phyloP scores from a whole-genome alignment of 1,284 basidiomycete species.

The Mycosarcoma maydis region DNA sequence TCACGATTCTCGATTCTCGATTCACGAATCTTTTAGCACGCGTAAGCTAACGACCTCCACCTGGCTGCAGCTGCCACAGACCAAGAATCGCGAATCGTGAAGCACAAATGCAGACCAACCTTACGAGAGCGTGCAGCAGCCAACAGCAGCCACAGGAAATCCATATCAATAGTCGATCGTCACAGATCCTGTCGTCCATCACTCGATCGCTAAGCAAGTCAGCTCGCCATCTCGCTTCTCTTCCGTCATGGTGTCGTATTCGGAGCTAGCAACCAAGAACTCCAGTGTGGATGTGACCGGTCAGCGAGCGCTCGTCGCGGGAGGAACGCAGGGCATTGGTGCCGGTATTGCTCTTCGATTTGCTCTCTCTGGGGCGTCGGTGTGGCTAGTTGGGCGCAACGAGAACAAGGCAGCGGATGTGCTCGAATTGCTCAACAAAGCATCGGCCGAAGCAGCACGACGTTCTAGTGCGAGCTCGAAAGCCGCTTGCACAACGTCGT shows the following conservation, averaged over 20 bases:
- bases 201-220: no score
- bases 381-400: constrained; percentile 67
- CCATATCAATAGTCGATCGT: no score
- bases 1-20: no score
- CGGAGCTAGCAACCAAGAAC: constrained; percentile 36
- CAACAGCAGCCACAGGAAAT: no score
- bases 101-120: no score
- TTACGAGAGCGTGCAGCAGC: background rate
- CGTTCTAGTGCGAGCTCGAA: background rate
- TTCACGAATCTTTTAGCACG: no score
- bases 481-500: background rate
- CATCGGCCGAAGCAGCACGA: constrained; percentile 39
- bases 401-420: constrained; percentile 56
- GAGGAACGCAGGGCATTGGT: constrained; percentile 61
- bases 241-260: constrained; percentile 23
- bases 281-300: constrained; percentile 16
- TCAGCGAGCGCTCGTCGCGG: constrained; percentile 48
- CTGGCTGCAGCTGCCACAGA: no score
- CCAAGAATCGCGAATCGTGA: no score
- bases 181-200: no score
- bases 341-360: constrained; percentile 59
- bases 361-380: constrained; percentile 62
- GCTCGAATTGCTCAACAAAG: constrained; percentile 54
- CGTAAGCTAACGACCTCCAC: no score
- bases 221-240: background rate